A percentile compares a stretch with the other conserved stretches of the same genome.
Conservation (phyloP, 2,329 filamentous ascomycete species). For the Penicillium vulpinum region DNA sequence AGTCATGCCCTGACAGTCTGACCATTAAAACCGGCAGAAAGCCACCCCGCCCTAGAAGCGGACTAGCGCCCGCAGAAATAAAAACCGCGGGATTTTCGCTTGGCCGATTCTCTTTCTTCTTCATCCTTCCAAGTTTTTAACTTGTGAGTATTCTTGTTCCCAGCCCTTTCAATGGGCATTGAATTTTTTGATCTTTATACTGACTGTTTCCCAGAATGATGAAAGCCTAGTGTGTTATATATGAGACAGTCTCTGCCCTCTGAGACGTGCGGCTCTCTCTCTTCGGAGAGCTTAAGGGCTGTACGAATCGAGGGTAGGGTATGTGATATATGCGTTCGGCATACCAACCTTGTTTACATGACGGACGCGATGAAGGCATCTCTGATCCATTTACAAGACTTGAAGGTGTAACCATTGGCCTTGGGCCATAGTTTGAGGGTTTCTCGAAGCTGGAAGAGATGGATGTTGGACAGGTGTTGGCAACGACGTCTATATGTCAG, state of each 20-base stretch:
- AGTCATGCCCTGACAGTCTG: background rate
- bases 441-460: background rate
- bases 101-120: constrained; percentile 56
- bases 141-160: constrained; percentile 64
- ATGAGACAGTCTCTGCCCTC: constrained; percentile 71
- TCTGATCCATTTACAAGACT: constrained; percentile 68
- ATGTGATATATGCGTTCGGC: constrained; percentile 99
- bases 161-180: background rate
- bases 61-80: constrained; percentile 30
- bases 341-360: constrained; percentile 92
- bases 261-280: constrained; percentile 72
- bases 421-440: constrained; percentile 7
- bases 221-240: constrained; percentile 96
- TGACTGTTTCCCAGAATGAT: constrained; percentile 71
- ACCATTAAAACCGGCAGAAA: constrained; percentile 10
- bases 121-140: constrained; percentile 99
- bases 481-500: background rate
- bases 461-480: constrained; percentile 12
- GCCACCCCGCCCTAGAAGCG: constrained; percentile 21
- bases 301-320: constrained; percentile 64
- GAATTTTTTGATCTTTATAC: constrained; percentile 20
- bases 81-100: constrained; percentile 23
- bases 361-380: constrained; percentile 98
- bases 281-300: constrained; percentile 85
- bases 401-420: constrained; percentile 46